These are phyloP conservation scores for Scheffersomyces coipomensis DNA, from an alignment of 805 yeast species.

Conservation along the genomic window DNA sequence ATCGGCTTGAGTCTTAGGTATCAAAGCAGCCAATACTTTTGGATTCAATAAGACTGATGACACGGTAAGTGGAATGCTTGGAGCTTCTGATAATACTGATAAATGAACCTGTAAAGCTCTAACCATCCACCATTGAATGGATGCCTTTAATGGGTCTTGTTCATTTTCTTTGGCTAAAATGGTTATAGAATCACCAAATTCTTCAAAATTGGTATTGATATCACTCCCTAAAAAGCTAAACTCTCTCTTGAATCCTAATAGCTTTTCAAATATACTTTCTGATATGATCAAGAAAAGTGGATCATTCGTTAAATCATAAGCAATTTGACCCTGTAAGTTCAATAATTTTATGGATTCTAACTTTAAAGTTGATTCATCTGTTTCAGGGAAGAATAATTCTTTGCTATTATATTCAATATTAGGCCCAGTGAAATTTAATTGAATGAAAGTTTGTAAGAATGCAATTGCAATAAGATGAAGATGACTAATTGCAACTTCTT, in stretches of 20 bases:
- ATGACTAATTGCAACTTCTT: conserved; percentile 13
- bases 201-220: conserved; percentile 1
- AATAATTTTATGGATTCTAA: conserved; percentile 40
- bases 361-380: conserved; percentile 16
- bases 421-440: conserved; percentile 85
- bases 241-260: conserved; percentile 32
- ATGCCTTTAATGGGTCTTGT: conserved; percentile 40
- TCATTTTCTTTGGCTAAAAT: conserved; percentile 6
- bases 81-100: conserved; percentile 62
- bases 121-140: conserved; percentile 73
- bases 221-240: neutral
- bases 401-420: conserved; percentile 39
- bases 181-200: conserved; percentile 4
- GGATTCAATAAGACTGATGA: conserved; percentile 40
- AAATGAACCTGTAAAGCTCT: conserved; percentile 65
- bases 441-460: conserved; percentile 66
- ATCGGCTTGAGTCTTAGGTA: conserved; percentile 28
- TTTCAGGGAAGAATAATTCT: conserved; percentile 26
- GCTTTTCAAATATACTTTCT: conserved; percentile 28
- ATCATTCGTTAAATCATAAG: conserved; percentile 52
- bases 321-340: conserved; percentile 63
- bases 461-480: conserved; percentile 52
- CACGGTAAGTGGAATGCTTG: conserved; percentile 46
- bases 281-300: conserved; percentile 34
- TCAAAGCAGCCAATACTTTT: conserved; percentile 23